Evolutionary conservation across 2,329 filamentous ascomycete genomes (phyloP), one percentile per base, ranked within the genome.

Genomic region (Fusarium sp.): DNA sequence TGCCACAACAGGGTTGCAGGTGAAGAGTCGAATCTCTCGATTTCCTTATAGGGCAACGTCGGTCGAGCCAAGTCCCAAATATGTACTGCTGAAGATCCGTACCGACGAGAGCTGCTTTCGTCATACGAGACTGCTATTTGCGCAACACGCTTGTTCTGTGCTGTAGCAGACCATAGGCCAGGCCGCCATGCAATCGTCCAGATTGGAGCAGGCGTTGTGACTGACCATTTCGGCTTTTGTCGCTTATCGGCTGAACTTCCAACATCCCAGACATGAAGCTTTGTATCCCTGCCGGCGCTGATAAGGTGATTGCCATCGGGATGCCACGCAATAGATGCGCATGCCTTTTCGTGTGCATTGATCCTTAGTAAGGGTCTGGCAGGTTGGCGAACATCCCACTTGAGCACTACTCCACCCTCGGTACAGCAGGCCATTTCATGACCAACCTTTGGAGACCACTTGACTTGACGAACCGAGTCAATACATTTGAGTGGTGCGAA

Each of bases 41-140:
- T 84, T 69, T 89, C 86, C 67, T 90, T 89, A 73, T 89, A 90
- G 0, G 89, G 88, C 81, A 91, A 84, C 2, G 87, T 86, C 2
- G 89, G 87, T 32, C 89, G 82, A 8, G 87, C 88, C n/a, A 92
- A 78, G 73, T 92, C 89, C 88, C 88, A 92, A 20, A 91, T 81
- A 57, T 91, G 88, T 15, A 90, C 87, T 0, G 83, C 81, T 27
- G 83, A 85, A 43, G 86, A 85, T 41, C 87, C 87, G 53, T 84
- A 84, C 10, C 83, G 81, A 57, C 83, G 84, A 43, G 82, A 76
- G 68, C 83, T 83, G 41, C 80, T 81, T 68, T 88, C 87, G 60
- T 90, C 85, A 71, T 91, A 89, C 2, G 86, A 82, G 3, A 90
- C 84, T 4, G 87, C 87, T 13, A 90, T 80, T 71, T 90, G 87